Conservation (phyloP, 1,139 yeast genomes). For the Protomyces pachydermus region DNA sequence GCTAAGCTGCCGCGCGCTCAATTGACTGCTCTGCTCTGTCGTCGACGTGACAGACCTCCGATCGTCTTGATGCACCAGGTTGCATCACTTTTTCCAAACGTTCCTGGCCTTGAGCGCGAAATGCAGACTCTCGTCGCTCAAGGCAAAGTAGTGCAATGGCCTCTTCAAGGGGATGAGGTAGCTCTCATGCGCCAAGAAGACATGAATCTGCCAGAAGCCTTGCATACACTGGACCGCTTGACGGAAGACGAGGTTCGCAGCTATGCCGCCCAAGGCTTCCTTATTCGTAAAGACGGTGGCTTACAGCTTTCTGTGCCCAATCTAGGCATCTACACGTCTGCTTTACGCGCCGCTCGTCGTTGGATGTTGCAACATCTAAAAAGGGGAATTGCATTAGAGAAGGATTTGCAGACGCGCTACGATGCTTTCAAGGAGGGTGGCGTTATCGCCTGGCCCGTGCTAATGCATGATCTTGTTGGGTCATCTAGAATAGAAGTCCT, state of each 20-base stretch:
- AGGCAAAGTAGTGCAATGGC: conserved; percentile 3
- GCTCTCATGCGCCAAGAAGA: conserved; percentile 14
- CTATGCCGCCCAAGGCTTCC: conserved; percentile 5
- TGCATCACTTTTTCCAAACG: conserved; percentile 18
- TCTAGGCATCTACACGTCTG: conserved; percentile 1
- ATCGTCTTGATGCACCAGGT: conserved; percentile 19
- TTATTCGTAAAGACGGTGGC: conserved; percentile 8
- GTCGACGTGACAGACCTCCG: conserved; percentile 10
- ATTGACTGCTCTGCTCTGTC: neutral
- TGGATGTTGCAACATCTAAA: conserved; percentile 5
- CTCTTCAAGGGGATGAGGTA: conserved; percentile 10
- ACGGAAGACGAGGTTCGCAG: conserved; percentile 6
- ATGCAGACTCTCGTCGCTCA: conserved; percentile 2
- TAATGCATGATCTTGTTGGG: conserved; percentile 22
- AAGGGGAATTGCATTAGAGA: conserved; percentile 9
- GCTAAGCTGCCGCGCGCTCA: conserved; percentile 6
- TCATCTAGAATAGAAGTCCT: conserved; percentile 13
- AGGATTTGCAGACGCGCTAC: conserved; percentile 17
- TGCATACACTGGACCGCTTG: neutral
- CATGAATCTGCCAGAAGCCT: neutral
- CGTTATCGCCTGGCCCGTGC: conserved; percentile 1
- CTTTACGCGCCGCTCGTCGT: conserved; percentile 3
- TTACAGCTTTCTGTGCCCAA: conserved; percentile 6
- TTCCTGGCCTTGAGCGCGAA: conserved; percentile 17
- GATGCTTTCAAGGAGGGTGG: conserved; percentile 23